Percentiles rank a stretch among this genome's conserved stretches.
phyloP scores from a whole-genome alignment of 1,139 yeast species.

The Tardiomyces digboiensis region DNA sequence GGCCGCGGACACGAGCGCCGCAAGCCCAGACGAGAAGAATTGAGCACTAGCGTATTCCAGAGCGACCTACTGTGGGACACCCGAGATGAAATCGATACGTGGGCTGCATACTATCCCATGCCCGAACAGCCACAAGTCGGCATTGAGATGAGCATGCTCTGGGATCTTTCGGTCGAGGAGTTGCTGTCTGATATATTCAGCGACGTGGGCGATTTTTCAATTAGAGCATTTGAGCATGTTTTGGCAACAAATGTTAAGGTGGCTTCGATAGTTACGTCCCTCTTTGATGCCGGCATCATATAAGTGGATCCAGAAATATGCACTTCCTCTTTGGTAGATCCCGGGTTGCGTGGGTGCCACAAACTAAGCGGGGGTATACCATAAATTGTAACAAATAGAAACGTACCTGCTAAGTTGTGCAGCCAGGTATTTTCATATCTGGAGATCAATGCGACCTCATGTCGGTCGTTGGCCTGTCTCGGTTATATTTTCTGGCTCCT shows the following conservation, averaged over 20 bases:
- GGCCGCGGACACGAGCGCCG: constrained; percentile 1
- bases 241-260: not conserved
- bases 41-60: not conserved
- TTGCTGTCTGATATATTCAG: constrained; percentile 6
- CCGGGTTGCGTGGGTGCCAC: too few relatives aligned
- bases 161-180: constrained; percentile 11
- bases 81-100: constrained; percentile 10
- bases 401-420: too few relatives aligned
- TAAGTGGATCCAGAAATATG: too few relatives aligned
- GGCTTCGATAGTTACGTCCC: not conserved
- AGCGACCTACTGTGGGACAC: constrained; percentile 12
- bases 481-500: too few relatives aligned
- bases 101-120: constrained; percentile 8
- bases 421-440: too few relatives aligned
- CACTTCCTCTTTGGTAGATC: too few relatives aligned
- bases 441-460: too few relatives aligned
- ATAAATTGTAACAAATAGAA: too few relatives aligned
- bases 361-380: too few relatives aligned
- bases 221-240: not conserved
- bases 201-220: not conserved
- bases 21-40: not conserved
- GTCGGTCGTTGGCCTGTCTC: too few relatives aligned
- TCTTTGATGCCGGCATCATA: not conserved
- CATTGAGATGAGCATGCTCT: constrained; percentile 10
- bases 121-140: constrained; percentile 8